Conservation (phyloP, 2,329 filamentous ascomycete species). For the Alternaria alternata region DNA sequence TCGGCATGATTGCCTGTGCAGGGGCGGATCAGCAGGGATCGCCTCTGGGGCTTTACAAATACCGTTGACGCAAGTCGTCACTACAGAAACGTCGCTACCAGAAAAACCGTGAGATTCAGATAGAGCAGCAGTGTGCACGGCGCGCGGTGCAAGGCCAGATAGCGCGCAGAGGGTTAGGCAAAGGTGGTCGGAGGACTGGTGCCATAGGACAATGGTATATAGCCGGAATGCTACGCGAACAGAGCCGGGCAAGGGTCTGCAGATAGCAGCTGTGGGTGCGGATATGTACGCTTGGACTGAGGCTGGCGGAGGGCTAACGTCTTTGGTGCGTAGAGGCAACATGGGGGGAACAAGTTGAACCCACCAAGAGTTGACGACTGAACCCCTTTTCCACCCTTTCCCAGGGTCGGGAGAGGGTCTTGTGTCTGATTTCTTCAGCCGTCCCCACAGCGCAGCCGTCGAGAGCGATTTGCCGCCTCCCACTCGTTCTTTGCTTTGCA, state of each 20-base stretch:
- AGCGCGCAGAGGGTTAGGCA: not conserved
- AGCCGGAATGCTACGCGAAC: conserved; percentile 22
- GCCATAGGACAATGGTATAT: conserved; percentile 10
- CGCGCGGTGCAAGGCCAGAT: not conserved
- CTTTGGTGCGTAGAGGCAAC: not conserved
- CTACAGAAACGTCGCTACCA: not conserved
- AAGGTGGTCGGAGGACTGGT: not conserved
- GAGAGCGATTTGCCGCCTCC: conserved; percentile 1
- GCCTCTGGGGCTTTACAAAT: conserved; percentile 2
- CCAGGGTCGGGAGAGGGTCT: not conserved
- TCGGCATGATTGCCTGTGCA: conserved; percentile 3
- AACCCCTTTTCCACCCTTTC: conserved; percentile 13
- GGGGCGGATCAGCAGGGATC: conserved; percentile 13
- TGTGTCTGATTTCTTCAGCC: not conserved
- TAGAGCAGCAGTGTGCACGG: not conserved
- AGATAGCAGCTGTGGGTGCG: conserved; percentile 16
- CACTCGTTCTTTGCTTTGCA: conserved; percentile 12
- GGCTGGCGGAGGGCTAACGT: conserved; percentile 12
- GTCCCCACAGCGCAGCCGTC: not conserved
- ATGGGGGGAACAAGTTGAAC: conserved; percentile 9
- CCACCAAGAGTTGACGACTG: conserved; percentile 6
- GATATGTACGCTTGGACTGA: conserved; percentile 13
- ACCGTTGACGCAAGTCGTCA: conserved; percentile 6
- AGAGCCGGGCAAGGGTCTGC: conserved; percentile 9
- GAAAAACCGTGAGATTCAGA: not conserved